phyloP scores from a whole-genome alignment of 164 flowering plant genomes.

The Echeveria elegans region DNA sequence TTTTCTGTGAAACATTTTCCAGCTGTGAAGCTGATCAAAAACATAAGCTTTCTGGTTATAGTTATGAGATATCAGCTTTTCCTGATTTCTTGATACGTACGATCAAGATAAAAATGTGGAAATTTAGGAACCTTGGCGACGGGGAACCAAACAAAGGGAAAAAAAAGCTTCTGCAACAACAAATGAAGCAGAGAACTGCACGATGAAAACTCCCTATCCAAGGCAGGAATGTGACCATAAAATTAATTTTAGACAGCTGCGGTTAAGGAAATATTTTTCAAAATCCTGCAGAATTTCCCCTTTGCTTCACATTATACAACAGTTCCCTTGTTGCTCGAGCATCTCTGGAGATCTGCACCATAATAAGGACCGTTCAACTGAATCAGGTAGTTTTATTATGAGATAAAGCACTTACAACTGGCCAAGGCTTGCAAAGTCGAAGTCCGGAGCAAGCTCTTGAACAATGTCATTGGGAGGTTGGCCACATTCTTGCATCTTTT shows the following conservation, averaged over 20 bases:
- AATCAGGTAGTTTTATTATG: neutral
- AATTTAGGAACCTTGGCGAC: too few relatives aligned
- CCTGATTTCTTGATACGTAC: too few relatives aligned
- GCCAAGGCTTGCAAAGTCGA: conserved; percentile 71
- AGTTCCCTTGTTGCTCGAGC: conserved; percentile 52
- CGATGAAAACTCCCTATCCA: too few relatives aligned
- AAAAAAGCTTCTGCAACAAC: neutral
- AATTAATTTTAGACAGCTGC: neutral
- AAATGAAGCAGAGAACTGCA: neutral
- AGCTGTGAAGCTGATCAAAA: too few relatives aligned
- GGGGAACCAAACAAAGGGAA: too few relatives aligned
- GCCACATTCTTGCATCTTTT: conserved; percentile 99
- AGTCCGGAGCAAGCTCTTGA: conserved; percentile 84
- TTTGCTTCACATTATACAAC: conserved; percentile 62
- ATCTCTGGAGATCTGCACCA: conserved; percentile 65
- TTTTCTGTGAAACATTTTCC: too few relatives aligned
- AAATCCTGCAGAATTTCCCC: neutral
- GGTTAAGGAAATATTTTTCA: neutral
- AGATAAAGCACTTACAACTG: conserved; percentile 58
- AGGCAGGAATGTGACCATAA: neutral
- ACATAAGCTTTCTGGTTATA: too few relatives aligned
- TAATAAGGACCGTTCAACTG: neutral
- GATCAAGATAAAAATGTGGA: too few relatives aligned
- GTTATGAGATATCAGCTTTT: too few relatives aligned
- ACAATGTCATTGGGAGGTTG: conserved; percentile 96